Conservation (phyloP, 2,329 filamentous ascomycete species). For the Colletotrichum phormii region DNA sequence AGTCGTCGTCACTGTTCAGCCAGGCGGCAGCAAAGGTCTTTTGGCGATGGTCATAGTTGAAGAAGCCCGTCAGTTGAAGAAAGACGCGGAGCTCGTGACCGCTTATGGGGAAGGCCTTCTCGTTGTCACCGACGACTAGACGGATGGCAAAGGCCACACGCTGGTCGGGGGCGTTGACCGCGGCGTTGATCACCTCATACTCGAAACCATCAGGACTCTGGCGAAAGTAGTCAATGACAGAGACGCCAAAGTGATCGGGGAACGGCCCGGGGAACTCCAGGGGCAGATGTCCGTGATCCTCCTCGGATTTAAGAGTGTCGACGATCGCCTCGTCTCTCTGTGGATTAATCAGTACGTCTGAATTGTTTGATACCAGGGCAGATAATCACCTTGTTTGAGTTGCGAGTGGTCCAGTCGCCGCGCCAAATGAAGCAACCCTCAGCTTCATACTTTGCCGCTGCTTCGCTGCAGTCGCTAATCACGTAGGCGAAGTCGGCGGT, state of each 20-base stretch:
- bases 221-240: neutral
- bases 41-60: neutral
- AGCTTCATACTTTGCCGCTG: too few species aligned
- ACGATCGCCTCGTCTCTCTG: neutral
- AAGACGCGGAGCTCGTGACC: neutral
- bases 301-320: neutral
- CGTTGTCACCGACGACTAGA: neutral
- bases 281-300: neutral
- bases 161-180: neutral
- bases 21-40: too few species aligned
- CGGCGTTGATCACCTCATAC: neutral
- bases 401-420: too few species aligned
- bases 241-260: neutral
- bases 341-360: neutral
- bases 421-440: too few species aligned
- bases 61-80: neutral
- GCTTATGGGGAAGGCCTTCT: neutral
- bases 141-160: neutral
- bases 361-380: too few species aligned
- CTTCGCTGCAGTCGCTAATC: too few species aligned
- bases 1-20: too few species aligned
- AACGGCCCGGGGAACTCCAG: neutral
- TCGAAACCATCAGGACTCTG: neutral
- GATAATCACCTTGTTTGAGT: too few species aligned
- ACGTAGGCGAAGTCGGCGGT: too few species aligned